Evolutionary conservation across 2,329 filamentous ascomycete species (phyloP).

Genomic region (Dothideomycetidae sp.): DNA sequence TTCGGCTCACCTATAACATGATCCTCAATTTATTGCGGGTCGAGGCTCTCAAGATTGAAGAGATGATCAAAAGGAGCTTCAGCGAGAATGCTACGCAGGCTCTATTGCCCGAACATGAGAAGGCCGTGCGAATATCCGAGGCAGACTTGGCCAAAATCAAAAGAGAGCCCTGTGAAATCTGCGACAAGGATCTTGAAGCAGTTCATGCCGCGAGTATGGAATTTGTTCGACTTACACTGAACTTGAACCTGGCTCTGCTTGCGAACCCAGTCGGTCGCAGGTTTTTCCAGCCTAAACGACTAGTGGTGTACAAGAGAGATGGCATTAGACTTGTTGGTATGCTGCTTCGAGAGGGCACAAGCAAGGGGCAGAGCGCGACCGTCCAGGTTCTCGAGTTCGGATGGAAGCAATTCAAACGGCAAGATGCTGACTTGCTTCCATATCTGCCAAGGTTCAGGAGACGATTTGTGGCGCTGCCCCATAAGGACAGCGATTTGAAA

Average conservation of each 20-base stretch:
- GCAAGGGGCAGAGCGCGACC: conserved; percentile 49
- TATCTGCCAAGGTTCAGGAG: conserved; percentile 60
- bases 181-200: conserved; percentile 62
- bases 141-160: conserved; percentile 84
- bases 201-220: conserved; percentile 74
- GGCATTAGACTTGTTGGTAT: conserved; percentile 72
- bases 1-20: conserved; percentile 98
- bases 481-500: conserved; percentile 50
- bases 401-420: conserved; percentile 51
- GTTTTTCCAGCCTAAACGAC: conserved; percentile 58
- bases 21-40: conserved; percentile 90
- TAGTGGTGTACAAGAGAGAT: conserved; percentile 70
- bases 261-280: conserved; percentile 70
- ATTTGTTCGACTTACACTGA: conserved; percentile 62
- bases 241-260: conserved; percentile 63
- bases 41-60: conserved; percentile 93
- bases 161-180: conserved; percentile 66
- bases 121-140: conserved; percentile 81
- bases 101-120: conserved; percentile 85
- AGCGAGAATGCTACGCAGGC: conserved; percentile 96
- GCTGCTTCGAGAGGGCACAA: conserved; percentile 60
- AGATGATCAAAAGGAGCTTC: conserved; percentile 99
- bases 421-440: conserved; percentile 74
- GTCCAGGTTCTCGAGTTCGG: conserved; percentile 69
- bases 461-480: conserved; percentile 53